Percentiles rank a stretch among this genome's conserved stretches.
phyloP scores from a whole-genome alignment of 768 basidiomycete species.

The Lyophyllum shimeji region DNA sequence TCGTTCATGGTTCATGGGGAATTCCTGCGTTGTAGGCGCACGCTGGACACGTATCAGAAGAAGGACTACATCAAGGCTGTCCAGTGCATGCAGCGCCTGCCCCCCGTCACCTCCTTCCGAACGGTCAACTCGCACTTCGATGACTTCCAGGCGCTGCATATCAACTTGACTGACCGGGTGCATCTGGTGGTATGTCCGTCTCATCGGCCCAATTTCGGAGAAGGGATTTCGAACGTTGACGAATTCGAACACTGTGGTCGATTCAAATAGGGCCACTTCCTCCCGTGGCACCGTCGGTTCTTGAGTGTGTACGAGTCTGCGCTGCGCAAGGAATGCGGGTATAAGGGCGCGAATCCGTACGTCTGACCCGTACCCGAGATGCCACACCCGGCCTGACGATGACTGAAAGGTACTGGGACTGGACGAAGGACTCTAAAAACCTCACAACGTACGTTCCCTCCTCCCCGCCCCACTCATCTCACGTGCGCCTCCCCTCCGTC shows the following conservation, averaged over 20 bases:
- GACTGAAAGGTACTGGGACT: constrained; percentile 36
- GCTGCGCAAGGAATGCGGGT: constrained; percentile 25
- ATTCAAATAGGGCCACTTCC: constrained; percentile 17
- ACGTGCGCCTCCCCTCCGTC: not conserved
- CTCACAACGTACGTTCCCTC: constrained; percentile 19
- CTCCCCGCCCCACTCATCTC: not conserved
- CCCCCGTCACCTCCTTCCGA: constrained; percentile 20
- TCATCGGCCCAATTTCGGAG: too few species aligned
- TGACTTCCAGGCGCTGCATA: constrained; percentile 38
- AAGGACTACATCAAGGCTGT: constrained; percentile 30
- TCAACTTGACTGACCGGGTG: constrained; percentile 25
- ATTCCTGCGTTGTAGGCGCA: constrained; percentile 25
- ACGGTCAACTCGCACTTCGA: constrained; percentile 34
- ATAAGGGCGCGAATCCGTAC: constrained; percentile 24
- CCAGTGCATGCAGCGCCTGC: constrained; percentile 31
- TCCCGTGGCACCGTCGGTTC: constrained; percentile 29
- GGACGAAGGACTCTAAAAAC: constrained; percentile 32
- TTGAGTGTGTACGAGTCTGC: constrained; percentile 22
- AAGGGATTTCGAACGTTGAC: not conserved
- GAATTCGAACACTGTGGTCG: not conserved
- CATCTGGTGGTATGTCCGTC: constrained; percentile 31
- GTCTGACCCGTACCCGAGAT: not conserved
- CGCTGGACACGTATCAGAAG: constrained; percentile 25
- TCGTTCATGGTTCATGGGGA: not conserved
- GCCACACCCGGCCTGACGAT: not conserved